Evolutionary conservation across 345 rosid genomes (phyloP), one percentile per base, ranked within the genome.

Genomic region (Salix viminalis): DNA sequence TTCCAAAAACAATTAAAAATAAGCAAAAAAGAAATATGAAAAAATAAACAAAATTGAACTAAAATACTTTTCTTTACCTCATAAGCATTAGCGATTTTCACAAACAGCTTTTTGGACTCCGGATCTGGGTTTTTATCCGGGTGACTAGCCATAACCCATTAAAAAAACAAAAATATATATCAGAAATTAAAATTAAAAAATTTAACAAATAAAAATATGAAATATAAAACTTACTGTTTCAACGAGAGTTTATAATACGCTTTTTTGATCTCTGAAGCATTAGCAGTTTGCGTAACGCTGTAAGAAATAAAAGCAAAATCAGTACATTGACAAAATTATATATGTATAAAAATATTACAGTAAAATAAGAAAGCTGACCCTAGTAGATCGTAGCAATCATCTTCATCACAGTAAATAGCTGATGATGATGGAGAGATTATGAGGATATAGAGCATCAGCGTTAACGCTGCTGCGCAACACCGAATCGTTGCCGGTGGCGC

Each of bases 81-180:
- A 65, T 96, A 96, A 78, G 99, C 99, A 87, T 90, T 96, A 11
- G 98, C 99, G 39, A 96, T 85, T 85, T 96, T 96, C 74, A 92
- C 98, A 76, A 96, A 96, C 23, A 87, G 72, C 86, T 92, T 96
- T 80, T 71, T 89, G 28, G 98, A 96, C 76, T 96, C 98, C 39
- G 98, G 98, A 92, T 96, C 99, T 10, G 98, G 98, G 71, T 91
- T 93, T 81, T 96, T 96, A 82, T 96, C 99, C 30, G 99, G 99
- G 65, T 96, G 99, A 74, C 98, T 95, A 61, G 54, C 68, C 79
- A 64, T 48, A 44, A 44, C 50, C 50, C 50, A 44, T 72, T 46
- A 36, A 21, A 64, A 7, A 74, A n/a, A 65, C 30, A 34, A 19
- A 69, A 48, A 32, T 18, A 60, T 11, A 8, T 62, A n/a, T 21